Percentiles rank a stretch among this genome's conserved stretches.
phyloP scores from a whole-genome alignment of 2,329 filamentous ascomycete species.

The Penicillium fuscoglaucum region DNA sequence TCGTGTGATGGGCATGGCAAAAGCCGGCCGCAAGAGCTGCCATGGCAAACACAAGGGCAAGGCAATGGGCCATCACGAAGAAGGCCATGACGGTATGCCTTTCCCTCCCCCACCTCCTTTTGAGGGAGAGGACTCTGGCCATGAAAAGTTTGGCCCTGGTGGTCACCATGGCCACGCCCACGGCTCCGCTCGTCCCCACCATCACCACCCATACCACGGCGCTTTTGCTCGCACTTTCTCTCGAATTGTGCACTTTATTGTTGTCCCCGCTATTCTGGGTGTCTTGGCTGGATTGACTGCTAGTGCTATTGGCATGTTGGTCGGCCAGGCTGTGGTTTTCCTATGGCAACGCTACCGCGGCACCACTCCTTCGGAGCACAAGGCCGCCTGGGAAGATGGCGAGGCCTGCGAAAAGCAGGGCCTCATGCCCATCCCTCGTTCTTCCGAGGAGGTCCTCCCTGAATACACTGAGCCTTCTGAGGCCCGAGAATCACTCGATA shows the following conservation, averaged over 20 bases:
- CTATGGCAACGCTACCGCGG: conserved; percentile 47
- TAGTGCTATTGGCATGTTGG: conserved; percentile 49
- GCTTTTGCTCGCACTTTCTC: conserved; percentile 43
- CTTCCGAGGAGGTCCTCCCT: conserved; percentile 36
- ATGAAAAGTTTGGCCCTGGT: conserved; percentile 13
- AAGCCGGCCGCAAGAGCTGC: conserved; percentile 33
- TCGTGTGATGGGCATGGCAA: conserved; percentile 36
- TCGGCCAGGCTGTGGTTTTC: conserved; percentile 48
- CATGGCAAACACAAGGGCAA: conserved; percentile 26
- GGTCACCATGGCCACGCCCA: conserved; percentile 15
- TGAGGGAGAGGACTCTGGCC: conserved; percentile 8
- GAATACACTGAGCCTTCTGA: conserved; percentile 38
- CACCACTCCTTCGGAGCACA: conserved; percentile 28
- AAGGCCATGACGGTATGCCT: conserved; percentile 5
- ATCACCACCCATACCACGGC: conserved; percentile 35
- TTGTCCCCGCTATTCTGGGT: conserved; percentile 49
- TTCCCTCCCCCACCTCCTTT: conserved; percentile 13
- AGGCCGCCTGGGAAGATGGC: conserved; percentile 36
- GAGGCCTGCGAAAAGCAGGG: conserved; percentile 46
- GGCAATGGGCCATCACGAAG: conserved; percentile 6
- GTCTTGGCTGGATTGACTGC: conserved; percentile 48
- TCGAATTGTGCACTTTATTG: conserved; percentile 45
- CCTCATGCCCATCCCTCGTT: conserved; percentile 34
- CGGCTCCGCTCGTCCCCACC: conserved; percentile 26
- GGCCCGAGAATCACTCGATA: conserved; percentile 29